Evolutionary conservation across 78 protist species (phyloP).

Genomic region (Dictyostelium capitatum): DNA sequence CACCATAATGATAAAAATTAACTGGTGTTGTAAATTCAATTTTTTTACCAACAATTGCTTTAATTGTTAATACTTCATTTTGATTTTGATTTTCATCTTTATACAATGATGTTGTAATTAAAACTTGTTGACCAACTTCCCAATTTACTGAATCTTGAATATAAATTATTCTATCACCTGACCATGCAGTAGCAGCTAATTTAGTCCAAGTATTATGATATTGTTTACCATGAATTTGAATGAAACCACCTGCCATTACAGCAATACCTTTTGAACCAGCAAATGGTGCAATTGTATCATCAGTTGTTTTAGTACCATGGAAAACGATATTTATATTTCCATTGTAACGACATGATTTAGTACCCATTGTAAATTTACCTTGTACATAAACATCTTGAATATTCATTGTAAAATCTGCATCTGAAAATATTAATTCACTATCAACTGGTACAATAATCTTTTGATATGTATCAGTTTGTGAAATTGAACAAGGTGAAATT

Average conservation of each 20-base stretch:
- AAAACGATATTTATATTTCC: slow-evolving; percentile 28
- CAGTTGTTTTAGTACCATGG: slow-evolving; percentile 34
- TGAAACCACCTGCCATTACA: slow-evolving; percentile 19
- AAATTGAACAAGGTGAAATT: slow-evolving; percentile 53
- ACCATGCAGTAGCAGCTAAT: slow-evolving; percentile 67
- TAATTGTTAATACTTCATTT: slow-evolving; percentile 80
- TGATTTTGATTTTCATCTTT: slow-evolving; percentile 48
- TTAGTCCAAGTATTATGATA: slow-evolving; percentile 86
- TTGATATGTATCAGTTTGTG: slow-evolving; percentile 9
- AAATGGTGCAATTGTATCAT: slow-evolving; percentile 40
- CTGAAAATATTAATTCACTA: slow-evolving; percentile 41
- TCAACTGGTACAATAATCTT: slow-evolving; percentile 43
- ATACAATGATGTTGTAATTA: slow-evolving; percentile 75
- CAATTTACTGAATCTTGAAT: slow-evolving; percentile 82
- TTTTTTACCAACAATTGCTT: slow-evolving; percentile 36
- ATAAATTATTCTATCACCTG: slow-evolving; percentile 1
- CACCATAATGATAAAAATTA: slow-evolving; percentile 72
- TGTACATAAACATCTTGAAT: slow-evolving; percentile 38
- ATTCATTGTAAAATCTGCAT: slow-evolving; percentile 28
- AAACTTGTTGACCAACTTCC: slow-evolving; percentile 83
- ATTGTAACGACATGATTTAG: slow-evolving; percentile 36
- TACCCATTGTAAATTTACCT: slow-evolving; percentile 63
- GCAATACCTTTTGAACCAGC: slow-evolving; percentile 79
- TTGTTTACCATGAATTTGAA: slow-evolving; percentile 75
- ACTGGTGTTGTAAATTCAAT: slow-evolving; percentile 44